A percentile compares a stretch with the other conserved stretches of the same genome.
Conservation (phyloP, 2,329 filamentous ascomycete genomes). For the Orbilia quercus region DNA sequence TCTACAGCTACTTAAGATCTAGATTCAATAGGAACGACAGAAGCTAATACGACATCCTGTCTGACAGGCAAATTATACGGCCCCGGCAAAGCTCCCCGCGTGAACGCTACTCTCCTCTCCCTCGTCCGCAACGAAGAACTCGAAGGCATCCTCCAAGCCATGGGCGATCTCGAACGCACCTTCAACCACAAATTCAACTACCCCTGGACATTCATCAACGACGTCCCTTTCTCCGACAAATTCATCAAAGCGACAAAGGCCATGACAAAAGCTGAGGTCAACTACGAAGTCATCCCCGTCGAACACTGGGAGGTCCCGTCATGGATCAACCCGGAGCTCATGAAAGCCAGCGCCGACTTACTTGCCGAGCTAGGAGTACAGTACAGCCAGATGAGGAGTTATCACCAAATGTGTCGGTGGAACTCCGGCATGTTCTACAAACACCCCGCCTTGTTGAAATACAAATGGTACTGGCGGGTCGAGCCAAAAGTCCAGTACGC, state of each 20-base stretch:
- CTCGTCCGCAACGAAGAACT: constrained; percentile 94
- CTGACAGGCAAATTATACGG: constrained; percentile 57
- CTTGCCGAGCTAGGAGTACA: constrained; percentile 87
- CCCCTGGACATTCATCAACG: constrained; percentile 99
- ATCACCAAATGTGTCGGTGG: constrained; percentile 99
- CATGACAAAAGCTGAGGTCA: constrained; percentile 86
- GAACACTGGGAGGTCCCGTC: constrained; percentile 92
- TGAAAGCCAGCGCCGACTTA: constrained; percentile 82
- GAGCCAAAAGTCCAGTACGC: constrained; percentile 86
- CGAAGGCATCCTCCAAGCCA: constrained; percentile 83
- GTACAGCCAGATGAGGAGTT: constrained; percentile 82
- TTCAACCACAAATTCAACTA: constrained; percentile 99
- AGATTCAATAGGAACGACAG: background rate
- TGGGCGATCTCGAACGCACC: constrained; percentile 89
- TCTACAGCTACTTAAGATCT: background rate
- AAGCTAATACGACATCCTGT: constrained; percentile 37
- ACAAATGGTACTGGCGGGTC: constrained; percentile 91
- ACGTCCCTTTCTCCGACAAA: constrained; percentile 89
- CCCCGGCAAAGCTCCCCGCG: constrained; percentile 71
- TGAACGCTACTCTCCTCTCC: constrained; percentile 91
- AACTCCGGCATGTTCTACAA: constrained; percentile 98
- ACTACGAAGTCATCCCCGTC: constrained; percentile 88
- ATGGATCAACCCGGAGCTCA: constrained; percentile 92
- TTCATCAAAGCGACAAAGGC: constrained; percentile 86
- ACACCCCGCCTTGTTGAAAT: constrained; percentile 79